These are phyloP conservation scores for Sclerotiophoma versabilis DNA, from an alignment of 2,329 filamentous ascomycete species.

Conservation along the genomic window DNA sequence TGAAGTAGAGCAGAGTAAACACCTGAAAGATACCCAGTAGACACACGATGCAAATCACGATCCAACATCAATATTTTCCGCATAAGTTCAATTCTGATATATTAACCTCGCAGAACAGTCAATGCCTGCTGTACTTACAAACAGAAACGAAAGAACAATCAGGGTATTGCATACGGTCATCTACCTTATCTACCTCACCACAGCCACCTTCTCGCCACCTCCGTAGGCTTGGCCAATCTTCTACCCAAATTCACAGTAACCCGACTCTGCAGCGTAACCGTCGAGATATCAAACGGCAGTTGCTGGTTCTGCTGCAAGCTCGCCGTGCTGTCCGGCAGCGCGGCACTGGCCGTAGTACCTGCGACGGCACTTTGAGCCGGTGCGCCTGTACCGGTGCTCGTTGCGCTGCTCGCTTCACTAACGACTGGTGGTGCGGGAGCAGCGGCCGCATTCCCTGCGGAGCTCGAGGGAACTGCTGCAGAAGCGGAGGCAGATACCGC, in stretches of 20 bases:
- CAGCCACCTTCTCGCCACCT: constrained; percentile 20
- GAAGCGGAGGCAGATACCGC: constrained; percentile 12
- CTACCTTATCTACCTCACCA: constrained; percentile 1
- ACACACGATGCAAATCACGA: constrained; percentile 3
- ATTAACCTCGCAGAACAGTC: constrained; percentile 7
- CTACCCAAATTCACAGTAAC: constrained; percentile 46
- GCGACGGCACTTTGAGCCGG: constrained; percentile 36
- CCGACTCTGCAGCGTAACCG: constrained; percentile 41
- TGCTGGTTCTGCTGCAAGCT: constrained; percentile 23
- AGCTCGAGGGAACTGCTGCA: constrained; percentile 1
- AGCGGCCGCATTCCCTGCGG: constrained; percentile 5
- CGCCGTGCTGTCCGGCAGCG: constrained; percentile 18
- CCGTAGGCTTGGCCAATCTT: constrained; percentile 32
- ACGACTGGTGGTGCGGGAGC: constrained; percentile 1
- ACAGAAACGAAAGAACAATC: constrained; percentile 2
- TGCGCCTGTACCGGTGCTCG: constrained; percentile 5
- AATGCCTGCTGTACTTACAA: not conserved
- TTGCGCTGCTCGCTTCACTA: constrained; percentile 3
- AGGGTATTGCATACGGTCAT: constrained; percentile 11
- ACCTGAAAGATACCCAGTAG: constrained; percentile 22
- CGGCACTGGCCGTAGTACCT: constrained; percentile 16
- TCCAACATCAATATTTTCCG: not conserved
- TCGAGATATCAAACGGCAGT: constrained; percentile 46
- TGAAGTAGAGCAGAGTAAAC: not conserved
- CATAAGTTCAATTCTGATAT: not conserved